A percentile compares a stretch with the other conserved stretches of the same genome.
Conservation (phyloP, 352 stramenopile species). For the Lagenidium giganteum region DNA sequence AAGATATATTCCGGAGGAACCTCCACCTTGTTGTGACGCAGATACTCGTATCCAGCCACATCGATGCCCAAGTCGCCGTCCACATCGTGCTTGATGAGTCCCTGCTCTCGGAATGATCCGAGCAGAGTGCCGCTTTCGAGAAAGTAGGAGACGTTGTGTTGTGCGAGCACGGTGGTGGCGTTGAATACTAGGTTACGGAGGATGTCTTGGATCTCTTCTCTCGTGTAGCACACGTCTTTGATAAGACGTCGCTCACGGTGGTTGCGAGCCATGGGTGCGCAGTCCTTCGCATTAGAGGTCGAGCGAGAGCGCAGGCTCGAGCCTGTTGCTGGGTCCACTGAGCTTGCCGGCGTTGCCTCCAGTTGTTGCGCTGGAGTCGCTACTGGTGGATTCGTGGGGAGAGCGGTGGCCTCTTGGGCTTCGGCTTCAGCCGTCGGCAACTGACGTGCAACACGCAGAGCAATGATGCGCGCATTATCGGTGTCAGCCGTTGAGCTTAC, state of each 20-base stretch:
- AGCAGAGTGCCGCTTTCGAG: constrained; percentile 31
- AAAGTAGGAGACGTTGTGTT: constrained; percentile 23
- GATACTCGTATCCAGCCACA: constrained; percentile 4
- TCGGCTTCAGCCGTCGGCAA: too few species aligned
- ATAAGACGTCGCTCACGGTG: constrained; percentile 7
- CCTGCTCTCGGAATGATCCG: constrained; percentile 18
- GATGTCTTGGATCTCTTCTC: constrained; percentile 8
- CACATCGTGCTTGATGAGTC: constrained; percentile 20
- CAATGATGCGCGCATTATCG: too few species aligned
- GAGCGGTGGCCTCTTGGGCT: too few species aligned
- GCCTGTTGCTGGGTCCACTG: too few species aligned
- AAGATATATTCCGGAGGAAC: constrained; percentile 15
- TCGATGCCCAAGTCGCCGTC: constrained; percentile 27
- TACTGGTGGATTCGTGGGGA: too few species aligned
- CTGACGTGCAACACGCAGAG: too few species aligned
- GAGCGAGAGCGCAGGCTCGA: too few species aligned
- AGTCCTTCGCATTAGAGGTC: too few species aligned
- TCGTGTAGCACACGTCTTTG: constrained; percentile 11
- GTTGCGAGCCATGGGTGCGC: constrained; percentile 7
- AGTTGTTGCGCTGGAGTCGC: too few species aligned
- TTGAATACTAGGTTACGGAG: constrained; percentile 19
- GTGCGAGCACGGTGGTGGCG: constrained; percentile 5
- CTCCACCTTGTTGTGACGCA: constrained; percentile 7
- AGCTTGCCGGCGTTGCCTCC: too few species aligned
- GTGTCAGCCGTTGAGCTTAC: too few species aligned